These are phyloP conservation scores for Sistotremastrum suecicum DNA, from an alignment of 768 basidiomycete species.

Conservation along the genomic window DNA sequence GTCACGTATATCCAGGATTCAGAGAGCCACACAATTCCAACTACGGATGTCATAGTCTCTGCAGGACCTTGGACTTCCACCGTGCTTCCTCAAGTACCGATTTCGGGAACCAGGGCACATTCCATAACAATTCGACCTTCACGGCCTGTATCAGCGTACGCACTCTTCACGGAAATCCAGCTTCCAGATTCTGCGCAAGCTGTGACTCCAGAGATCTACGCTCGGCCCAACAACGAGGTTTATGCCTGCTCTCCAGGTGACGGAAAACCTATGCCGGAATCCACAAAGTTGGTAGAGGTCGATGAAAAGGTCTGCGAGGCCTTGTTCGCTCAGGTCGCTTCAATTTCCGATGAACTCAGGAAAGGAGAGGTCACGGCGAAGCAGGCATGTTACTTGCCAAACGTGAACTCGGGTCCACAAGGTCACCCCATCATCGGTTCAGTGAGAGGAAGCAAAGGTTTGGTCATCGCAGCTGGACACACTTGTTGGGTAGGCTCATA, in stretches of 20 bases:
- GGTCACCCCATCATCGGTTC: slow-evolving; percentile 66
- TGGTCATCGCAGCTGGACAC: slow-evolving; percentile 67
- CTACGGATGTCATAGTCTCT: slow-evolving; percentile 59
- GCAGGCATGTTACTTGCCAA: slow-evolving; percentile 73
- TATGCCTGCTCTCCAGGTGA: slow-evolving; percentile 76
- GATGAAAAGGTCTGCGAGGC: slow-evolving; percentile 41
- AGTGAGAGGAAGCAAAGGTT: slow-evolving; percentile 38
- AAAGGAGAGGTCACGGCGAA: slow-evolving; percentile 36
- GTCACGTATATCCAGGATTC: slow-evolving; percentile 24
- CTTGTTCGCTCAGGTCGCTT: slow-evolving; percentile 40
- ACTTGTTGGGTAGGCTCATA: slow-evolving; percentile 54
- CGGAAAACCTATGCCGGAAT: slow-evolving; percentile 48
- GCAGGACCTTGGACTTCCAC: slow-evolving; percentile 81
- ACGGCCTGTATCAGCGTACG: slow-evolving; percentile 47
- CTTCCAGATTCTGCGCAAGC: slow-evolving; percentile 17
- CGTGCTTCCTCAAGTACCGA: slow-evolving; percentile 41
- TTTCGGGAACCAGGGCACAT: slow-evolving; percentile 55
- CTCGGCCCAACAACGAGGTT: slow-evolving; percentile 53
- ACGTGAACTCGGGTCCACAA: slow-evolving; percentile 27
- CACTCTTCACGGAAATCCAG: slow-evolving; percentile 69
- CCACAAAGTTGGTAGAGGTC: slow-evolving; percentile 58
- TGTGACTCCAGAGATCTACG: slow-evolving; percentile 55
- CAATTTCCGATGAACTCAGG: slow-evolving; percentile 43
- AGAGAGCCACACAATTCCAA: slow-evolving; percentile 25
- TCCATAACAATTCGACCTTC: slow-evolving; percentile 50